Evolutionary conservation across 352 stramenopile genomes (phyloP), one percentile per base, ranked within the genome.

Genomic region (Lagenidium giganteum): DNA sequence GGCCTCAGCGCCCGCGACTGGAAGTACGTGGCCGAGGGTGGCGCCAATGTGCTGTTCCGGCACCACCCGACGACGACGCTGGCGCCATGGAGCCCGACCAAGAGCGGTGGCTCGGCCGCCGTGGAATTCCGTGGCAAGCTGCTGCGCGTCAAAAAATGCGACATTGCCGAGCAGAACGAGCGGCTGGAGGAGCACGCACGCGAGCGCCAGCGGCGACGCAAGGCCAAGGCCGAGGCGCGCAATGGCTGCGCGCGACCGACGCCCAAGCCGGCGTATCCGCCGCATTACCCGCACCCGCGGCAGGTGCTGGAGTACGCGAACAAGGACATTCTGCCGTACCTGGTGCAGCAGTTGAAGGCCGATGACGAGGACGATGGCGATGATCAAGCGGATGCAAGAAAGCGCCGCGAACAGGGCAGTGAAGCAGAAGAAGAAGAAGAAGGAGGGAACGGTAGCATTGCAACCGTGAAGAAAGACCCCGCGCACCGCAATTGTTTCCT

Each of bases 21-120:
- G 83, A 88, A 84, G 46, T 95, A 95, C 58, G 75, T 93, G 32
- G 78, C 76, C 6, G 83, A 95, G 41, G 83, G 83, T 25, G 83
- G 79, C 45, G 81, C 83, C 9, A 95, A 95, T 61, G 75, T 95
- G 26, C 54, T 92, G 9, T 91, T 90, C 51, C 79, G 81, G 8
- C 82, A 93, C 51, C 62, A 78, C 20, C 71, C 71, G 27, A 26
- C 38, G n/a, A 17, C 18, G 8, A 38, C n/a, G n/a, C n/a, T n/a
- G n/a, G n/a, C n/a, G n/a, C n/a, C n/a, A n/a, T n/a, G 11, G 8
- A 36, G 35, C 21, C 18, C 22, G 33, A 27, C 20, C 11, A 16
- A n/a, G 28, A 23, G 33, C 14, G 23, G 37, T 11, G 47, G 42
- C 16, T 26, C 33, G 8, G 34, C 56, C 1, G 54, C 59, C 2